Evolutionary conservation across 2,329 filamentous ascomycete genomes (phyloP), one percentile per base, ranked within the genome.

Genomic region (Trichoderma breve): DNA sequence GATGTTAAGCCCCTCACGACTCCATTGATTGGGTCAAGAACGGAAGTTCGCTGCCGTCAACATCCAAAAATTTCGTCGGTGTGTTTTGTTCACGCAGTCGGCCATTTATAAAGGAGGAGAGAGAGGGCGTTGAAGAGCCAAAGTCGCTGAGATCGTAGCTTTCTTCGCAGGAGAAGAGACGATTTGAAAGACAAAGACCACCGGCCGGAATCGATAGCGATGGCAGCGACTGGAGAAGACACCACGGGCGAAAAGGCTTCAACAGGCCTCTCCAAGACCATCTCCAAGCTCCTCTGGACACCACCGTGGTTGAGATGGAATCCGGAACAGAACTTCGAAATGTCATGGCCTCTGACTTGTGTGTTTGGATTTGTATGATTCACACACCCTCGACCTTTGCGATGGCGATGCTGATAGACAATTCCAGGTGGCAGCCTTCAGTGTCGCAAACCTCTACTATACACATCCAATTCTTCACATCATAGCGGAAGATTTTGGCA

Each of bases 371-470:
- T 69, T 57, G 71, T 71, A 66, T 15, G 70, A 66, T 26, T 7
- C 1, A 14, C 28, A 24, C 24, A 18, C 18, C 21, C 60, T 58
- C 9, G 34, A 63, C 15, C 15, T 14, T 28, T 14, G 5, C 11
- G 6, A 32, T 47, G 28, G 34, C 24, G 66, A 58, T 60, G 70
- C 61, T 71, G 34, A 71, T 47, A 9, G 28, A 55, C n/a, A 9
- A 18, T 21, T 47, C 39, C 18, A 71, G 70, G 55, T 72, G 18
- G 82, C 83, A 0, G 86, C 90, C 4, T 90, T 93, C 75, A 93
- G 91, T 0, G 93, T 95, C 7, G 92, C 92, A 21, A 95, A 95
- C 75, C 83, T 95, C 3, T 95, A 95, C 82, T 94, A 95, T 80
- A 93, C 88, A 72, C 92, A 95, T 76, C 92, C 93, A 0, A 92